Conservation (phyloP, 805 yeast genomes). For the Ogataea ganodermae region DNA sequence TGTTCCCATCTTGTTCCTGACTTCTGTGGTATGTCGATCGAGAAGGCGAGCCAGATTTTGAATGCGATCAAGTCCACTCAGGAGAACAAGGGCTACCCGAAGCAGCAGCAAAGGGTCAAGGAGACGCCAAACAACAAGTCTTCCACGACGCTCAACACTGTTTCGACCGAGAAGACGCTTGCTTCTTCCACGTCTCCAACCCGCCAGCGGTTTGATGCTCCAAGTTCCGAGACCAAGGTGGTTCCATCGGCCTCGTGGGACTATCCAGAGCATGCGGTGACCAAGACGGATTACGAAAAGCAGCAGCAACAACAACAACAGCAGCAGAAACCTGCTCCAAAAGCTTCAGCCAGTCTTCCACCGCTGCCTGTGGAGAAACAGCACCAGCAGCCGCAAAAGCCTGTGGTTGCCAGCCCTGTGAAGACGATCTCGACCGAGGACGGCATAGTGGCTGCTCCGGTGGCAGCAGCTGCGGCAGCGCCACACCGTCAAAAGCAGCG, state of each 20-base stretch:
- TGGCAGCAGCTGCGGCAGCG: conserved; percentile 29
- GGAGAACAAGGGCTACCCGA: conserved; percentile 31
- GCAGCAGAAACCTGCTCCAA: conserved; percentile 10
- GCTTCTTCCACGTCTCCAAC: conserved; percentile 10
- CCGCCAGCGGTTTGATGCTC: not conserved
- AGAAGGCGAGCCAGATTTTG: conserved; percentile 87
- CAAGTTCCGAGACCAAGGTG: conserved; percentile 9
- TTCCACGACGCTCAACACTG: conserved; percentile 18
- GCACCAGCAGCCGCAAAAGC: conserved; percentile 4
- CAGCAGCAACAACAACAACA: conserved; percentile 11
- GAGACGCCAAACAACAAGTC: conserved; percentile 11
- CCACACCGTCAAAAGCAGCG: conserved; percentile 35
- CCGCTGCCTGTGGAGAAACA: conserved; percentile 4
- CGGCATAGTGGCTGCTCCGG: conserved; percentile 12
- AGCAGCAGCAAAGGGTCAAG: not conserved
- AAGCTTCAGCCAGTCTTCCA: conserved; percentile 11
- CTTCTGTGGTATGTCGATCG: conserved; percentile 98
- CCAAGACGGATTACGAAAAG: conserved; percentile 17
- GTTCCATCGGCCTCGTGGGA: conserved; percentile 10
- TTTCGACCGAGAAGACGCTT: conserved; percentile 12
- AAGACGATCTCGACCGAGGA: conserved; percentile 3
- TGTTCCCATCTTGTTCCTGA: conserved; percentile 97
- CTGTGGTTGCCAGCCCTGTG: conserved; percentile 3
- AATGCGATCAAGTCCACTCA: conserved; percentile 79
- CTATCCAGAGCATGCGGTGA: conserved; percentile 31